Evolutionary conservation across 2,329 filamentous ascomycete species (phyloP), one percentile per base, ranked within the genome.

Genomic region (Myriangium duriaei): DNA sequence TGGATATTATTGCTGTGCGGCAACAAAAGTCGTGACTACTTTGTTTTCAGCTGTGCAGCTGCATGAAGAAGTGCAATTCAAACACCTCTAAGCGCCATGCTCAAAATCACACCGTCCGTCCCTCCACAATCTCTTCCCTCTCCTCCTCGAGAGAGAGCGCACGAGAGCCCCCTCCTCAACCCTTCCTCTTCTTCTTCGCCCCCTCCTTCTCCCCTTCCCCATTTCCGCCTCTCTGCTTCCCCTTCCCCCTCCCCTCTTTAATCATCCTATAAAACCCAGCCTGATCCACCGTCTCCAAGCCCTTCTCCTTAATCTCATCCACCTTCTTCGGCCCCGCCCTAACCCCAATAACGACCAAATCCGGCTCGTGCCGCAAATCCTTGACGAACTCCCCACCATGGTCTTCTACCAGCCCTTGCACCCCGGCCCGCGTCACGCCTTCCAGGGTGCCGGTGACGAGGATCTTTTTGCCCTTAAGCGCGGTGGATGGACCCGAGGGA

Each of bases 251-350:
- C 17, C 33, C 33, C 4, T 17, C 33, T 19, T 26, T 46, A 29
- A 49, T 39, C 44, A 42, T 36, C 7, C 41, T 41, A 17, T 40
- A 32, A 34, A 47, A 47, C 7, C 40, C 41, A 10, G 33, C 37
- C 37, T 49, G 44, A 11, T 34, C 42, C 17, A 46, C 34, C 10
- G 42, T 47, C 19, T 29, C 28, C 13, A 42, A 32, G 21, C 33
- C 35, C 13, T 43, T 41, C 14, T 43, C 37, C 12, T 40, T 32
- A 37, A 47, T 46, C 37, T 49, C 45, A 11, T 42, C 41, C 4
- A 49, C 19, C 38, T 49, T 49, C 41, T 45, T 46, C 26, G 39
- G 26, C 11, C 47, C 42, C 15, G 39, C 29, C n/a, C 43, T 41
- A 10, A 37, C 21, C 9, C 42, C 45, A 4, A 47, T 26, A 2